Evolutionary conservation across 768 basidiomycete species (phyloP), one percentile per base, ranked within the genome.

Genomic region (Hypholoma fasciculare): DNA sequence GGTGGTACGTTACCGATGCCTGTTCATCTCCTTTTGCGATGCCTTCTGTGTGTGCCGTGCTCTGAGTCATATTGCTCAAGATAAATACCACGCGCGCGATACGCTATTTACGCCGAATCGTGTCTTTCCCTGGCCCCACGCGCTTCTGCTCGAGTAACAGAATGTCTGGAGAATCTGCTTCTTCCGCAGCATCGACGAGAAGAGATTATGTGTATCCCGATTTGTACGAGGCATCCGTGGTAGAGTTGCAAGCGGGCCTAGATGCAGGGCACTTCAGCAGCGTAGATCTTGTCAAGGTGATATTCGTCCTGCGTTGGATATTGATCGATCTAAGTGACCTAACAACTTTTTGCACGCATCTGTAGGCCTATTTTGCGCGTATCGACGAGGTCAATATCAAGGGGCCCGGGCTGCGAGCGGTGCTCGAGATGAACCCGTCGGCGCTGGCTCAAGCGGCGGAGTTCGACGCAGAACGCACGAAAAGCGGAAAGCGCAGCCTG

Each of bases 311-410:
- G 13, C 40, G 17, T n/a, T 23, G 34, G 56, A 19, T 4, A 57
- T 37, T 2, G 30, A 17, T 14, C 13, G 9, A 3, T 20, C 17
- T 30, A 46, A n/a, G 8, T 47, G 52, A 17, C 12, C 7, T 12
- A 7, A 38, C 13, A 6, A 6, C 9, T 36, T 14, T 44, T 12
- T 57, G 20, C 30, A 34, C 30, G 9, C 30, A 34, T 34, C 6
- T 34, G 30, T 26, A 88, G 87, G 84, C 85, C 2, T 89, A 89
- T 65, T 75, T 88, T 61, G 79, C 81, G 11, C 78, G 87, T 2
- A 88, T 88, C 20, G 82, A 87, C 3, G 82, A 89, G 64, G 87
- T 89, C 16, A 88, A 89, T 63, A 62, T 81, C 14, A 72, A 82
- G 56, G 86, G 86, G 1, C 81, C 85, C 7, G 70, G 69, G 36